Evolutionary conservation across 179 eudicot genomes (phyloP).

Genomic region (Actinidia chinensis): DNA sequence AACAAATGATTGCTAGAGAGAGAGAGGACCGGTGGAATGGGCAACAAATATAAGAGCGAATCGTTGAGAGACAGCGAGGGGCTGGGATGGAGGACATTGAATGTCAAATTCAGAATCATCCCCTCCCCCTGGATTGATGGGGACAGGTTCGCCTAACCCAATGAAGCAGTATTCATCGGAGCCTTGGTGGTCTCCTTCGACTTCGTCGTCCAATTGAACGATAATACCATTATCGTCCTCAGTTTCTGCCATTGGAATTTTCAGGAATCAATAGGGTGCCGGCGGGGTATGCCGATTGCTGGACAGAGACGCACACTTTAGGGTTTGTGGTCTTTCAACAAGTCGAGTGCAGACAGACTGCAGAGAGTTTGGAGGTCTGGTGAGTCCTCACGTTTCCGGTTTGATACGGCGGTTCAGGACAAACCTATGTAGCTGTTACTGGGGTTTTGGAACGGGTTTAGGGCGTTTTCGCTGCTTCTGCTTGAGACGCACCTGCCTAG

Average conservation of each 20-base stretch:
- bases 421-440: too few species aligned
- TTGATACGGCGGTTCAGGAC: too few species aligned
- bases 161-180: conserved; percentile 59
- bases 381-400: too few species aligned
- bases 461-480: too few species aligned
- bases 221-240: conserved; percentile 9
- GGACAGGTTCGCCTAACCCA: conserved; percentile 50
- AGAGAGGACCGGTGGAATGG: conserved; percentile 46
- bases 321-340: too few species aligned
- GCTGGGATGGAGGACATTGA: conserved; percentile 46
- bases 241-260: conserved; percentile 11
- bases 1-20: neutral
- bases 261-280: too few species aligned
- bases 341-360: too few species aligned
- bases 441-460: too few species aligned
- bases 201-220: conserved; percentile 45
- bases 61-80: conserved; percentile 58
- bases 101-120: conserved; percentile 39
- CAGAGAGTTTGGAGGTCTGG: too few species aligned
- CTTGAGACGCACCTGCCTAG: too few species aligned
- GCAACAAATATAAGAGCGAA: conserved; percentile 58
- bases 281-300: too few species aligned
- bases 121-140: conserved; percentile 30
- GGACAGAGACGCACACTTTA: too few species aligned
- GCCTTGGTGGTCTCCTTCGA: conserved; percentile 53